These are phyloP conservation scores for Ambrosia hybrid DNA, from an alignment of 140 eudicot genomes.

Conservation along the genomic window DNA sequence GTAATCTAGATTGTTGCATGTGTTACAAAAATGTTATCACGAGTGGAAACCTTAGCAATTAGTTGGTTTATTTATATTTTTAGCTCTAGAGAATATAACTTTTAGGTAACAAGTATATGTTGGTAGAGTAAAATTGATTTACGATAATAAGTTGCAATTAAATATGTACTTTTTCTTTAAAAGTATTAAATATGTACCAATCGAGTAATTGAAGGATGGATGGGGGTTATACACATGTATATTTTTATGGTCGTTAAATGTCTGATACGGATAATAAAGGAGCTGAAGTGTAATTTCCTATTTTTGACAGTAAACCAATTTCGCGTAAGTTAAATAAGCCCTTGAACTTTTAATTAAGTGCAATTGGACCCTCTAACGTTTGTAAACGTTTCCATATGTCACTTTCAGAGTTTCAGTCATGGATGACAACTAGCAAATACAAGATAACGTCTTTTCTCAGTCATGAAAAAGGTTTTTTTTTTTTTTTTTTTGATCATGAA, in stretches of 20 bases:
- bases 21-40: too few relatives aligned
- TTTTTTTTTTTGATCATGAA: neutral
- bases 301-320: neutral
- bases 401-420: slow-evolving; percentile 10
- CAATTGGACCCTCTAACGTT: neutral
- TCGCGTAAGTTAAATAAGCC: neutral
- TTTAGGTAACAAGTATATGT: neutral
- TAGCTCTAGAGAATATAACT: neutral
- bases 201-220: neutral
- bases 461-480: too few relatives aligned
- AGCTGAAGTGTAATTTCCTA: neutral
- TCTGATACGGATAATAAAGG: neutral
- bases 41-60: neutral
- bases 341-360: neutral
- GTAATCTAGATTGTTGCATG: neutral
- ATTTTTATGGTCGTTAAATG: neutral
- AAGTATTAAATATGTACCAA: too few relatives aligned
- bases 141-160: neutral
- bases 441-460: neutral
- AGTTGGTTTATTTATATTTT: too few relatives aligned
- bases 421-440: neutral
- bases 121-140: neutral
- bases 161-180: too few relatives aligned
- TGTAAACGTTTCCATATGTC: neutral
- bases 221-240: neutral